These are phyloP conservation scores for Chlorella sp. DNA, from an alignment of 139 green algal genomes.

Conservation along the genomic window DNA sequence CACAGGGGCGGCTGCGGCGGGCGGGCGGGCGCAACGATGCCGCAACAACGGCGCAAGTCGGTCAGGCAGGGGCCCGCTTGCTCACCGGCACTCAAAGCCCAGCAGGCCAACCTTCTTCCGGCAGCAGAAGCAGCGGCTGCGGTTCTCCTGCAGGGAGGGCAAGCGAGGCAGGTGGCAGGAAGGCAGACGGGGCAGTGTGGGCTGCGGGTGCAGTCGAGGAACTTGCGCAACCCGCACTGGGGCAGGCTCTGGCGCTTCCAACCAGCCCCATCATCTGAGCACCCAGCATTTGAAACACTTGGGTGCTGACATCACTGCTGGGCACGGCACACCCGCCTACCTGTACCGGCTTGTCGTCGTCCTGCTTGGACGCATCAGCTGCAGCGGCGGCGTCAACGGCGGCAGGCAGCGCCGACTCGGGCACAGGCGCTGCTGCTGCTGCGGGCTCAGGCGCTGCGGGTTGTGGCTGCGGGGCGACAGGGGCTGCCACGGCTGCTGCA, in stretches of 20 bases:
- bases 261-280: not conserved
- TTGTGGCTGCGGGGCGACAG: not conserved
- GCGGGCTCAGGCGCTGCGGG: not conserved
- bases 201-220: not conserved
- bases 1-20: too few relatives aligned
- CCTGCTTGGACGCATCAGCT: not conserved
- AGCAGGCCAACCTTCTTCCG: conserved; percentile 57
- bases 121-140: conserved; percentile 51
- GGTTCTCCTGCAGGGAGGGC: conserved; percentile 30
- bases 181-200: not conserved
- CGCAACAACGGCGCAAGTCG: not conserved
- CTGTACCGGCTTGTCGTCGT: conserved; percentile 27
- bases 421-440: not conserved
- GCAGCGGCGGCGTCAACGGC: not conserved
- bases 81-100: conserved; percentile 56
- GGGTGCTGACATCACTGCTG: too few relatives aligned
- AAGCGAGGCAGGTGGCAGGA: not conserved
- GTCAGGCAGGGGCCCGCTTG: too few relatives aligned
- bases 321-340: not conserved
- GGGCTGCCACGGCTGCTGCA: conserved; percentile 20
- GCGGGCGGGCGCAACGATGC: too few relatives aligned
- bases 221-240: not conserved
- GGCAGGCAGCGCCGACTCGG: not conserved
- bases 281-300: too few relatives aligned
- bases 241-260: not conserved